These are phyloP conservation scores for Biscogniauxia marginata DNA, from an alignment of 2,329 filamentous ascomycete species.

Conservation along the genomic window DNA sequence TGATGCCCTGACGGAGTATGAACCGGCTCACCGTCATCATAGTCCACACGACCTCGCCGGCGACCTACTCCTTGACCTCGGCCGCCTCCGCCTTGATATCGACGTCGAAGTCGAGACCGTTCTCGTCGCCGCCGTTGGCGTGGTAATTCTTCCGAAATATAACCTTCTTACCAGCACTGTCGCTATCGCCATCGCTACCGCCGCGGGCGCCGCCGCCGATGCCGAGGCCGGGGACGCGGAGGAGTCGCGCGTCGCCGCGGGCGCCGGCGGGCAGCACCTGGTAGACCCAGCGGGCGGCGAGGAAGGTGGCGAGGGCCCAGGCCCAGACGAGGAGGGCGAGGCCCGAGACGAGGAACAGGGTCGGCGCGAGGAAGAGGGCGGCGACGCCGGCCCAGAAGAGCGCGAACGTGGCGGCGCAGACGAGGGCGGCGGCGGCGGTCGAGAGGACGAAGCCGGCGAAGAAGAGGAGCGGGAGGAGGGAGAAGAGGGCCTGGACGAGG, in stretches of 20 bases:
- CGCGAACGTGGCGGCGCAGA: constrained; percentile 62
- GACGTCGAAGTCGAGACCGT: constrained; percentile 4
- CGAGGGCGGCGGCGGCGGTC: constrained; percentile 60
- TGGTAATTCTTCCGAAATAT: constrained; percentile 22
- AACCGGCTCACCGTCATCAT: constrained; percentile 21
- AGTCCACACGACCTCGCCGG: constrained; percentile 24
- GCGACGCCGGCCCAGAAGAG: constrained; percentile 68
- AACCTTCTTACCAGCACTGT: constrained; percentile 18
- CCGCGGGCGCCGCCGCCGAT: background rate
- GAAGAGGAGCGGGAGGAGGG: constrained; percentile 64
- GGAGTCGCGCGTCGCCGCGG: constrained; percentile 5
- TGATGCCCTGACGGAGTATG: constrained; percentile 14
- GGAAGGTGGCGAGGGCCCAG: constrained; percentile 63
- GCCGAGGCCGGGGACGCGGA: background rate
- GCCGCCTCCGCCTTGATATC: constrained; percentile 24
- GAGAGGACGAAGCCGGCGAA: constrained; percentile 67
- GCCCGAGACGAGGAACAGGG: constrained; percentile 63
- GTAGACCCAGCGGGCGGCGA: constrained; percentile 48
- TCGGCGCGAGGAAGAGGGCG: constrained; percentile 65
- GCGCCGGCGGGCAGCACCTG: constrained; percentile 16
- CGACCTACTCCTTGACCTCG: constrained; percentile 30
- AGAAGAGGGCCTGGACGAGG: constrained; percentile 61
- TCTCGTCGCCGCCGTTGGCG: constrained; percentile 1
- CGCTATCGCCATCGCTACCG: constrained; percentile 5
- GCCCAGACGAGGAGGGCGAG: constrained; percentile 65